Evolutionary conservation across 2,329 filamentous ascomycete species (phyloP).

Genomic region (Bipolaris victoriae): DNA sequence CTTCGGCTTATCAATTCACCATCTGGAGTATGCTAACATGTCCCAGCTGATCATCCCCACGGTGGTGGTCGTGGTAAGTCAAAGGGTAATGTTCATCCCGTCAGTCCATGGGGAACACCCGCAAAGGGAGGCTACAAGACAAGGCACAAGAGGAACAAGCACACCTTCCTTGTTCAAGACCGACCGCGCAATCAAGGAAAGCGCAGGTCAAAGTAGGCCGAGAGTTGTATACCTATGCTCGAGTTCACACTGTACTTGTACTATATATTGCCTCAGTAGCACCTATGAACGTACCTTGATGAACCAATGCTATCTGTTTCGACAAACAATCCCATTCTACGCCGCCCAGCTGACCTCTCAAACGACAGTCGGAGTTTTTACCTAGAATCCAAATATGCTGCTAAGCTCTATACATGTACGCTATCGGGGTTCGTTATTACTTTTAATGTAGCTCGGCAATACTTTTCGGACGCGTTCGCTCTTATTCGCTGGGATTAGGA

Average conservation of each 20-base stretch:
- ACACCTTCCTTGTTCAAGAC: constrained; percentile 87
- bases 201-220: constrained; percentile 58
- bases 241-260: constrained; percentile 25
- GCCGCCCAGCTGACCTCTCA: neutral
- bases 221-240: constrained; percentile 18
- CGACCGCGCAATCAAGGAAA: constrained; percentile 90
- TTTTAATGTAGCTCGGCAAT: neutral
- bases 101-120: constrained; percentile 94
- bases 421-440: neutral
- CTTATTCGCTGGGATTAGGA: neutral
- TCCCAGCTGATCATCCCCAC: constrained; percentile 86
- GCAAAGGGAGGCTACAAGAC: constrained; percentile 93
- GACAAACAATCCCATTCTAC: neutral
- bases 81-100: constrained; percentile 95
- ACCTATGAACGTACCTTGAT: constrained; percentile 13
- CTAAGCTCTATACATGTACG: neutral
- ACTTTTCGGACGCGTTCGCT: constrained; percentile 2
- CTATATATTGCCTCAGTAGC: constrained; percentile 12
- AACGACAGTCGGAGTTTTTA: neutral
- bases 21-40: constrained; percentile 19
- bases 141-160: constrained; percentile 82
- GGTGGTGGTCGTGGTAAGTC: constrained; percentile 99
- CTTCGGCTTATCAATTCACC: neutral
- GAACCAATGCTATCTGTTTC: neutral
- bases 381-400: neutral